Evolutionary conservation across 257 asterid species (phyloP).

Genomic region (Galeopsis tetrahit): DNA sequence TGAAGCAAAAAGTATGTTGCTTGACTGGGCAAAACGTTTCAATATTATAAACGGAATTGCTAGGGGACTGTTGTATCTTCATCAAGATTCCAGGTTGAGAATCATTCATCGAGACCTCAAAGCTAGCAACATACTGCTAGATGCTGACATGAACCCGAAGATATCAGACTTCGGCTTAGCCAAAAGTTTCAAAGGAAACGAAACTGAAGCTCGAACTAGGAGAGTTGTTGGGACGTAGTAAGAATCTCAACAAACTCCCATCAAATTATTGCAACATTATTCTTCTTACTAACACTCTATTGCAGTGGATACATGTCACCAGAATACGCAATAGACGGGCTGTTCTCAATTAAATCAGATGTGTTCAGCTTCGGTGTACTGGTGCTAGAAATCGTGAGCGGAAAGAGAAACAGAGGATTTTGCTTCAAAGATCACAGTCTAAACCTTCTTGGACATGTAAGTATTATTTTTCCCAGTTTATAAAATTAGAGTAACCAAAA

Average conservation of each 20-base stretch:
- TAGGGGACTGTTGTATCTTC: constrained; percentile 25
- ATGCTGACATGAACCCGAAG: constrained; percentile 34
- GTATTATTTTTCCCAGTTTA: neutral
- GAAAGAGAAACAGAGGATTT: constrained; percentile 19
- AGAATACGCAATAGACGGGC: neutral
- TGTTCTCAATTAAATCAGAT: constrained; percentile 15
- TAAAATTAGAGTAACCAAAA: neutral
- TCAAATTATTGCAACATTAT: neutral
- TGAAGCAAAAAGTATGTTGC: constrained; percentile 5
- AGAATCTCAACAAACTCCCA: constrained; percentile 1
- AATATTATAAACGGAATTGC: constrained; percentile 22
- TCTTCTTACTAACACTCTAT: neutral
- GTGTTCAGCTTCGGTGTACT: constrained; percentile 26
- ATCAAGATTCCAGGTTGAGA: constrained; percentile 28
- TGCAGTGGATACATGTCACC: constrained; percentile 28
- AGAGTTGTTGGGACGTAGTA: constrained; percentile 36
- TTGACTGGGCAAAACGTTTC: constrained; percentile 23
- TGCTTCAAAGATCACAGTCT: neutral
- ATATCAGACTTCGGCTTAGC: constrained; percentile 38
- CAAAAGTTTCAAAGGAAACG: constrained; percentile 30
- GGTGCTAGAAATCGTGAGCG: constrained; percentile 14
- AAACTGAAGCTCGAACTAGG: constrained; percentile 28
- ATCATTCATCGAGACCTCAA: constrained; percentile 34
- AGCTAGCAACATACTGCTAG: constrained; percentile 32
- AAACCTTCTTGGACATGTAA: constrained; percentile 25